These are phyloP conservation scores for Jaltomata sinuosa DNA, from an alignment of 257 asterid species.

Conservation along the genomic window DNA sequence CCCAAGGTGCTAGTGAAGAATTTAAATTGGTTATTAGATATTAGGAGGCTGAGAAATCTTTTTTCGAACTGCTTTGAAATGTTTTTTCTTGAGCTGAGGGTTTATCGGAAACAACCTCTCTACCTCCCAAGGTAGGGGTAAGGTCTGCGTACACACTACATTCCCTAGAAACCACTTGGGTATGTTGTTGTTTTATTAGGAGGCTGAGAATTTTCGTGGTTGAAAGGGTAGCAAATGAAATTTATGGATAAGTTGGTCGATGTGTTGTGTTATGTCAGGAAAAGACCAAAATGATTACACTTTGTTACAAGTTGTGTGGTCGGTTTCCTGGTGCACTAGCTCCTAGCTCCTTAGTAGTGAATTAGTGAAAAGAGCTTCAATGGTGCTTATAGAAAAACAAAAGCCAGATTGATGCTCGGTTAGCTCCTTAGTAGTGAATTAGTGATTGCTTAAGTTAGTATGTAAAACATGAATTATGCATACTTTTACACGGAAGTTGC, in stretches of 20 bases:
- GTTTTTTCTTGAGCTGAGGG: too few relatives aligned
- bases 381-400: not conserved
- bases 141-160: too few relatives aligned
- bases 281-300: not conserved
- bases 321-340: not conserved
- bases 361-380: not conserved
- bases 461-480: not conserved
- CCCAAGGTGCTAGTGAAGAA: not conserved
- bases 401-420: not conserved
- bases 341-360: too few relatives aligned
- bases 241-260: not conserved
- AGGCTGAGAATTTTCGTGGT: not conserved
- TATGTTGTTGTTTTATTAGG: too few relatives aligned
- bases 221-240: not conserved
- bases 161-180: too few relatives aligned
- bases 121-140: too few relatives aligned
- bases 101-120: too few relatives aligned
- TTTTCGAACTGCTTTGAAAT: too few relatives aligned
- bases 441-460: not conserved
- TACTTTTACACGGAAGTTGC: not conserved
- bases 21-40: not conserved
- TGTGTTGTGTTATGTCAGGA: not conserved
- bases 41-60: not conserved
- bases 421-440: not conserved
- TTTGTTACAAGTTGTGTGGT: not conserved